Base-by-base conservation (phyloP, 441 rosid genomes). In the Mallotus repandus region DNA sequence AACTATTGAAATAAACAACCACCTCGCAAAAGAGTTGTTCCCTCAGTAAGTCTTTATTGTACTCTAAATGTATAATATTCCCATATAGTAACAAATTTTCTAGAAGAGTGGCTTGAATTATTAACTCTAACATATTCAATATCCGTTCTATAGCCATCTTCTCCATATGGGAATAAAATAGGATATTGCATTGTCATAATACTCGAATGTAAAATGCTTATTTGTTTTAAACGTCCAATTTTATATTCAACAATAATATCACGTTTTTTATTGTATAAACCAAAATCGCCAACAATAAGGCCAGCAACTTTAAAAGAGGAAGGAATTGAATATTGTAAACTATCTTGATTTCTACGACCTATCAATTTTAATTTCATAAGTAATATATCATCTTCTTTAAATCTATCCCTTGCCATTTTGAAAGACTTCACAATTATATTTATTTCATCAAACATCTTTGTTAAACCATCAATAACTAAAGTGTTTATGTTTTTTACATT, bases 41-140 rank as follows among this genome's bases (percentile, higher is more conserved):
- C 38, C 0, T 58, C 16, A 0, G 0, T 0, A 0, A 1, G 1
- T 4, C 41, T 16, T 21, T 56, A 14, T 21, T 56, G 61, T 0
- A 56, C 0, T 19, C 12, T 8, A 21, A 21, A 56, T 1, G 61
- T 32, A 21, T 56, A 43, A 21, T 9, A 7, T 22, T 7, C 61
- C 0, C 29, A n/a, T n/a, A 7, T 4, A 19, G 0, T 25, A 2
- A 22, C 1, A 58, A 7, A 8, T 25, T 25, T 9, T 9, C 29
- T 6, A 7, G 7, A 5, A 56, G 19, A 6, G 0, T 6, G 0
- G 0, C 6, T 2, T 9, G 3, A 0, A 1, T n/a, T n/a, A 2
- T 0, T 9, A 0, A 4, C 0, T 2, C 0, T 0, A 56, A 10
- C 35, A 25, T 58, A 58, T 25, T 25, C n/a, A 22, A 58, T 58